A percentile compares a stretch with the other conserved stretches of the same genome.
Evolutionary conservation across 1,139 yeast species (phyloP).

Genomic region (Geotrichum fermentans): DNA sequence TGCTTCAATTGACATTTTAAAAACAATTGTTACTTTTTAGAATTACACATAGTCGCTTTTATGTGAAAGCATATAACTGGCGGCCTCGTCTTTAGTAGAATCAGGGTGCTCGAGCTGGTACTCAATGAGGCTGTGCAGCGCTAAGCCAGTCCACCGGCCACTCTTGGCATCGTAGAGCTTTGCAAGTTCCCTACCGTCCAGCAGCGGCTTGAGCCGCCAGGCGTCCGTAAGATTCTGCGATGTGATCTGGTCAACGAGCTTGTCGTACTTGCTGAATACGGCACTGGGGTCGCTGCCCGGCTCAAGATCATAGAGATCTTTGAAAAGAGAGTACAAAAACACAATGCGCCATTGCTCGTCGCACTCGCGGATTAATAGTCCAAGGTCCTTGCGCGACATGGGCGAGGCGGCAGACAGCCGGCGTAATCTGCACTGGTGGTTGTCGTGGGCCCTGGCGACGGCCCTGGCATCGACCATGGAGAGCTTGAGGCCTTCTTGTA

Average conservation of each 20-base stretch:
- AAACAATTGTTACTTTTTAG: neutral
- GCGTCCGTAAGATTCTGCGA: constrained; percentile 30
- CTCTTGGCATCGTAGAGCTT: constrained; percentile 52
- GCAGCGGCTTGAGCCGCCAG: constrained; percentile 36
- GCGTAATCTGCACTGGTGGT: neutral
- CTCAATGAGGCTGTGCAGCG: constrained; percentile 51
- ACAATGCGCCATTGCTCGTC: constrained; percentile 51
- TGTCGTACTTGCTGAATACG: constrained; percentile 16
- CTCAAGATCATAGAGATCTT: constrained; percentile 17
- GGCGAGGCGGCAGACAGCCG: neutral
- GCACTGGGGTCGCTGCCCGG: neutral
- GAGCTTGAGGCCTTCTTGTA: constrained; percentile 67
- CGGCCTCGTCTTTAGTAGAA: constrained; percentile 49
- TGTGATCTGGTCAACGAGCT: constrained; percentile 24
- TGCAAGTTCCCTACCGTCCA: constrained; percentile 57
- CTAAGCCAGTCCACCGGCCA: constrained; percentile 76
- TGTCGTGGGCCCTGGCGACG: constrained; percentile 41
- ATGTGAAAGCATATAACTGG: constrained; percentile 20
- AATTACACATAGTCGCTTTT: constrained; percentile 12
- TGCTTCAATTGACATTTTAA: neutral
- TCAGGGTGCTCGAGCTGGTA: constrained; percentile 77
- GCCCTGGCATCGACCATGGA: constrained; percentile 54
- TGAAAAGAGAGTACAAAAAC: constrained; percentile 29
- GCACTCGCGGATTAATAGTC: constrained; percentile 52
- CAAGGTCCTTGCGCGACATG: constrained; percentile 51